These are phyloP conservation scores for Cryptosporidium viatorum DNA, from an alignment of 169 alveolate species.

Conservation along the genomic window DNA sequence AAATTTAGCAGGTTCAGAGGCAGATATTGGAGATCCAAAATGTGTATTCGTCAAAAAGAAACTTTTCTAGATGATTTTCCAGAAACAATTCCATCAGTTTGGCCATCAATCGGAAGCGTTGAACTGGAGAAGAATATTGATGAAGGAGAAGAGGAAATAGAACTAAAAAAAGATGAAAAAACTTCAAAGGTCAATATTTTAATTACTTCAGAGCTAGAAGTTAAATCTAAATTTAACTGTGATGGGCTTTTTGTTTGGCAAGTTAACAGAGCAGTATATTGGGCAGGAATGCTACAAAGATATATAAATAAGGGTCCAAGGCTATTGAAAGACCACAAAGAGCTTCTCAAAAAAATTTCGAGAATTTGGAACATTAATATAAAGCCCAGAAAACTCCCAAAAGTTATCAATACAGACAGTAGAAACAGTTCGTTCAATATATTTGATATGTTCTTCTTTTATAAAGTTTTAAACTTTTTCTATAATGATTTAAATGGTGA, in stretches of 20 bases:
- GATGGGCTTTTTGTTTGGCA: conserved; percentile 51
- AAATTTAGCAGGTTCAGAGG: conserved; percentile 57
- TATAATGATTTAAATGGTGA: conserved; percentile 1
- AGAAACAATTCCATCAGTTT: conserved; percentile 21
- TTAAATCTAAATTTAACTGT: conserved; percentile 37
- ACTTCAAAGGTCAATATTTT: not conserved
- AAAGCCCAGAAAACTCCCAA: conserved; percentile 31
- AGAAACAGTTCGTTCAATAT: conserved; percentile 28
- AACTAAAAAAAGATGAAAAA: not conserved
- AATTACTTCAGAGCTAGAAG: conserved; percentile 42
- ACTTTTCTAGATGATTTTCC: not conserved
- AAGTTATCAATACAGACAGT: not conserved
- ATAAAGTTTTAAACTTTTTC: conserved; percentile 25
- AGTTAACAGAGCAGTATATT: conserved; percentile 67
- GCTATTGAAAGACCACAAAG: conserved; percentile 4
- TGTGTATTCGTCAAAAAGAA: not conserved
- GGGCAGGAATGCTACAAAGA: conserved; percentile 75
- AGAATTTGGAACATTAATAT: conserved; percentile 9
- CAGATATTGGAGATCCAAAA: conserved; percentile 54
- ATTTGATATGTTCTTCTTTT: conserved; percentile 65
- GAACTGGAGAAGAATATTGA: not conserved
- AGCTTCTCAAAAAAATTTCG: not conserved
- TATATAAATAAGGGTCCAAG: conserved; percentile 54
- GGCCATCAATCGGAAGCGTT: conserved; percentile 60
- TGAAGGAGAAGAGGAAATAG: not conserved